Base-by-base conservation (phyloP, 805 yeast species). In the Starmerella vaccinii region DNA sequence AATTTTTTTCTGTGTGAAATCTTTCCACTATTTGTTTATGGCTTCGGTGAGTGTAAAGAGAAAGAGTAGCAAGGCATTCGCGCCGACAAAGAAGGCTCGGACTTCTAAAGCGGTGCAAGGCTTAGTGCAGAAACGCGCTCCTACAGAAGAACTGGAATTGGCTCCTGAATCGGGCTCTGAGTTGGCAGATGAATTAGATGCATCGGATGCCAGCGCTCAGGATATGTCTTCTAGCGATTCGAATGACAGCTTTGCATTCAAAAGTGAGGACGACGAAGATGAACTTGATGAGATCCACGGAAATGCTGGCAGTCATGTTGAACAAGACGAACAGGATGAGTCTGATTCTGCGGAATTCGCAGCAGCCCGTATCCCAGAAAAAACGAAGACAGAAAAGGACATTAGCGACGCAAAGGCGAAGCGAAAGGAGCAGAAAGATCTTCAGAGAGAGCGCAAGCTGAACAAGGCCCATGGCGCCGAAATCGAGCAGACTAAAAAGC, bases 381-480 rank as follows among this genome's bases (percentile, higher is more conserved):
- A 13, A 47, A 45, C 30, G 39, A 34, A 34, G 23, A 15, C 39
- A 12, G 39, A 16, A 13, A 19, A 34, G n/a, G 39, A 59, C 12
- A 65, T 61, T 10, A 65, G 65, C 22, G 56, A 77, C 0, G 76
- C 85, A 0, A 76, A 72, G 49, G 87, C 81, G 63, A 79, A 77
- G 59, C 94, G 86, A 63, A 81, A 81, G 26, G 95, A 86, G 64
- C 96, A 90, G 68, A 81, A 81, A 65, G 80, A 80, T 61, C 63
- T 81, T 34, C 72, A 83, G 34, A 77, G 78, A 51, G 96, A 89
- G 64, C 80, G 98, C 69, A 90, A 89, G 67, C 71, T 86, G 57
- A 79, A 81, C 64, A 80, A 95, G 71, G 85, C 83, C 64, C 76
- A 92, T n/a, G 97, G 97, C 61, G 69, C 70, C 33, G 85, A 83